Evolutionary conservation across 2,329 filamentous ascomycete species (phyloP).

Genomic region (Monosporascus sp.): DNA sequence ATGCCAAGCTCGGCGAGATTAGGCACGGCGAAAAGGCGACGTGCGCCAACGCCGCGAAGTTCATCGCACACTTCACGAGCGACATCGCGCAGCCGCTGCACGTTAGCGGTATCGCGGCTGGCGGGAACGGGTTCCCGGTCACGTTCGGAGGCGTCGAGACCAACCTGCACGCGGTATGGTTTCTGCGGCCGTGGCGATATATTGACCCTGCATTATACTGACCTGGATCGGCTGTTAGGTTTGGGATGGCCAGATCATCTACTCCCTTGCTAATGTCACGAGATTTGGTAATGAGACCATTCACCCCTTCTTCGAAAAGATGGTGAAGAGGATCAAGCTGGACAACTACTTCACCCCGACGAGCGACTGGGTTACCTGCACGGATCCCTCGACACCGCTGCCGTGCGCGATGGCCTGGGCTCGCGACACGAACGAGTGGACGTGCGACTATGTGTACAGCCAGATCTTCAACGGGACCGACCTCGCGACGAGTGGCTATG

Average conservation of each 20-base stretch:
- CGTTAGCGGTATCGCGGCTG: conserved; percentile 34
- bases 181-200: neutral
- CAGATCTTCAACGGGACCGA: conserved; percentile 16
- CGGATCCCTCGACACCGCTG: conserved; percentile 8
- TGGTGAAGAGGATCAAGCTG: conserved; percentile 8
- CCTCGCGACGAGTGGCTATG: conserved; percentile 15
- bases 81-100: conserved; percentile 42
- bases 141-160: conserved; percentile 34
- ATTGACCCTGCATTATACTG: neutral
- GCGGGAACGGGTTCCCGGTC: conserved; percentile 44
- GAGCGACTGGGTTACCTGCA: conserved; percentile 12
- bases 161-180: conserved; percentile 41
- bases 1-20: conserved; percentile 12
- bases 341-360: conserved; percentile 13
- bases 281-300: conserved; percentile 13
- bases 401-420: conserved; percentile 13
- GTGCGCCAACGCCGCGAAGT: conserved; percentile 27
- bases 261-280: conserved; percentile 17
- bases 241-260: conserved; percentile 46
- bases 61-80: conserved; percentile 35
- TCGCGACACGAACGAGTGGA: conserved; percentile 16
- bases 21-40: conserved; percentile 7
- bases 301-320: conserved; percentile 14
- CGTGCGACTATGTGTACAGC: conserved; percentile 17
- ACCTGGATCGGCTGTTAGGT: conserved; percentile 1